Percentiles rank a stretch among this genome's conserved stretches.
phyloP scores from a whole-genome alignment of 306 rosid species.

The Alnus rubra region DNA sequence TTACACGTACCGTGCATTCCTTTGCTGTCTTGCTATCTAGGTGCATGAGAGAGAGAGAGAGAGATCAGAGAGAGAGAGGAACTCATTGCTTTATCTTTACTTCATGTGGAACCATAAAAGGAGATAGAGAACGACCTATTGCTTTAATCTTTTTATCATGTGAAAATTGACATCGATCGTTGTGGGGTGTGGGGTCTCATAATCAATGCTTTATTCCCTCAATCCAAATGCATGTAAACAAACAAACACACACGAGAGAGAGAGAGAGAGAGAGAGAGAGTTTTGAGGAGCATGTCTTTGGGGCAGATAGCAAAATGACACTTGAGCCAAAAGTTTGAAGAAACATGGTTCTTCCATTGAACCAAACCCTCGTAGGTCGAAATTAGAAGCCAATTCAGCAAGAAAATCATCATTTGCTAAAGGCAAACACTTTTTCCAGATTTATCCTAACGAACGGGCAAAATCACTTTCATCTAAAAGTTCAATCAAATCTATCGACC shows the following conservation, averaged over 20 bases:
- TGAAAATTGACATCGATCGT: conserved; percentile 28
- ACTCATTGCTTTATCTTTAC: conserved; percentile 44
- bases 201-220: conserved; percentile 47
- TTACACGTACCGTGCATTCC: neutral
- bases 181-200: conserved; percentile 41
- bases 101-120: conserved; percentile 31
- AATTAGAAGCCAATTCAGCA: conserved; percentile 36
- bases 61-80: conserved; percentile 12
- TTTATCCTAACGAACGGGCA: conserved; percentile 30
- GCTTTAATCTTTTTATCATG: conserved; percentile 35
- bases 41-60: conserved; percentile 16
- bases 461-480: conserved; percentile 32
- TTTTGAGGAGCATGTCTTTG: neutral
- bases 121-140: conserved; percentile 24
- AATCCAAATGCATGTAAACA: conserved; percentile 24
- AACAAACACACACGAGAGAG: neutral
- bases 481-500: conserved; percentile 33
- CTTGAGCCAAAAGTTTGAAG: conserved; percentile 7
- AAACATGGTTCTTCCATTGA: conserved; percentile 31
- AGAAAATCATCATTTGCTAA: conserved; percentile 35
- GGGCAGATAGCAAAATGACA: neutral
- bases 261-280: neutral
- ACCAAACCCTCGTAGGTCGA: conserved; percentile 38
- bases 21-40: conserved; percentile 3
- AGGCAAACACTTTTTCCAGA: conserved; percentile 32